Evolutionary conservation across 2,329 filamentous ascomycete genomes (phyloP), one percentile per base, ranked within the genome.

Genomic region (Alternaria rosae): DNA sequence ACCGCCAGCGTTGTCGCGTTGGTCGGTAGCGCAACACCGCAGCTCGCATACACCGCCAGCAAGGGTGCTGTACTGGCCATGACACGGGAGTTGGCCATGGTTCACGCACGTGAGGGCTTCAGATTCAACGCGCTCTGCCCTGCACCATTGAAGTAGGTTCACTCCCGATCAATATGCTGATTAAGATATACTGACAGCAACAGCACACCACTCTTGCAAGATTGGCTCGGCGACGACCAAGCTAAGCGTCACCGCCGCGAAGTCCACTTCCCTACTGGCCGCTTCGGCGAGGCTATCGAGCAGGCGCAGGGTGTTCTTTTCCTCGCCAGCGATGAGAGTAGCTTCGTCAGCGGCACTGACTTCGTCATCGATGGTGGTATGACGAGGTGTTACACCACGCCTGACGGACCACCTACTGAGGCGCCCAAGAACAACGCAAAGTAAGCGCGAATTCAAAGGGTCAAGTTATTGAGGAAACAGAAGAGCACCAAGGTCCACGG

Each of bases 301-400:
- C 93, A 97, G 83, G 93, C 93, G 0, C 91, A 96, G 66, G 93
- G 92, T 7, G 93, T 97, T 1, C 77, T 97, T 8, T 97, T 97
- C 83, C 81, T 97, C 63, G 93, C 93, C 9, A 93, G 90, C 68
- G 93, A 97, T 70, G 93, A 97, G 84, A 89, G 90, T 75, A 92
- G 91, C 83, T 97, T 96, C 73, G 91, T 97, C 74, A 97, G 95
- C 68, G 93, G 92, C 11, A 91, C 88, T 61, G 95, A 98, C 78
- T 97, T 98, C 82, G 91, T 97, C 5, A 93, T 98, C 25, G 95
- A 99, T 74, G 95, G 95, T 61, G 94, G 94, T 62, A 92, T 99
- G 92, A 94, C 89, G 74, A 97, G 92, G 85, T 86, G 93, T 45
- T 98, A 97, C 79, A 86, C 88, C 48, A 89, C 87, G 15, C 84